Conservation (phyloP, 108 stramenopile species). For the Bacterosira constricta region DNA sequence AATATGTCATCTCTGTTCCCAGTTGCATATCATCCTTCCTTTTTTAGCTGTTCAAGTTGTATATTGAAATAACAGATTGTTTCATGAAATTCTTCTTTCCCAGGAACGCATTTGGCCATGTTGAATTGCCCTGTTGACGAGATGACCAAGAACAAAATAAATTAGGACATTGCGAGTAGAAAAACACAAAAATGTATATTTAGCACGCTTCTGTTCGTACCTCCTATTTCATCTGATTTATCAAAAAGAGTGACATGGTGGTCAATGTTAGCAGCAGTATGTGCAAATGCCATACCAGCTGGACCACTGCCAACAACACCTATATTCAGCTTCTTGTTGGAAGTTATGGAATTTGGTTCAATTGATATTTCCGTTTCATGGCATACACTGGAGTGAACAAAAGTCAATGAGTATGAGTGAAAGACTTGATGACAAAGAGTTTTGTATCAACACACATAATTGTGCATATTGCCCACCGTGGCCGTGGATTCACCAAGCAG, state of each 20-base stretch:
- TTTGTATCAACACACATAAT: background rate
- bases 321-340: conserved; percentile 59
- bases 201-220: too few relatives aligned
- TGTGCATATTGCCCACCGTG: conserved; percentile 14
- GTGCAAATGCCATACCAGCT: conserved; percentile 92
- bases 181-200: background rate
- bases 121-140: conserved; percentile 99
- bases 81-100: conserved; percentile 98
- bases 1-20: conserved; percentile 46
- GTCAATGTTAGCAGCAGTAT: conserved; percentile 79
- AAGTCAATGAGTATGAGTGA: too few relatives aligned
- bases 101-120: conserved; percentile 95
- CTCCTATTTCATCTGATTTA: conserved; percentile 68
- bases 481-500: conserved; percentile 94
- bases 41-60: conserved; percentile 48
- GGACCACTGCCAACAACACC: conserved; percentile 98
- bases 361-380: conserved; percentile 86
- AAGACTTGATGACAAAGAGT: background rate
- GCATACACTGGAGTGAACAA: conserved; percentile 60
- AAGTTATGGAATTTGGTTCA: conserved; percentile 33
- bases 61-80: conserved; percentile 87
- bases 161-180: conserved; percentile 23
- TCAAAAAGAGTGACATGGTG: conserved; percentile 93
- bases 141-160: background rate
- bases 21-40: conserved; percentile 44